These are phyloP conservation scores for Medicago truncatula DNA, from an alignment of 306 rosid genomes.

Conservation along the genomic window DNA sequence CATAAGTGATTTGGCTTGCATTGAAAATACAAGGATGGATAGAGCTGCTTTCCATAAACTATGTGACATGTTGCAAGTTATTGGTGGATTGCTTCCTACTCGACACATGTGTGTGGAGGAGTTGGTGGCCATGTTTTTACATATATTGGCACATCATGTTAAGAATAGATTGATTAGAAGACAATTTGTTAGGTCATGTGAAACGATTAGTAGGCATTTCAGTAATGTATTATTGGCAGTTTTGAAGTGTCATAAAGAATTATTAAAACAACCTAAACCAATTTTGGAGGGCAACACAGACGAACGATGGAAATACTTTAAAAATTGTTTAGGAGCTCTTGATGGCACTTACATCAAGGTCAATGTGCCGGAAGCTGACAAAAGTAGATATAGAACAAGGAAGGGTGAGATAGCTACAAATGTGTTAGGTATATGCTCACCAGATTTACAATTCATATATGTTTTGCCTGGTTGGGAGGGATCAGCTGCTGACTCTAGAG, in stretches of 20 bases:
- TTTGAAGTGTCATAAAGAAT: neutral
- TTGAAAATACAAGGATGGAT: constrained; percentile 6
- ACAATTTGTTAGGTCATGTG: neutral
- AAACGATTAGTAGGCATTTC: neutral
- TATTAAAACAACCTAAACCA: neutral
- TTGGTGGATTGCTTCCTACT: neutral
- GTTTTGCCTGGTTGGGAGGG: neutral
- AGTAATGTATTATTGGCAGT: neutral
- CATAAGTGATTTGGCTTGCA: neutral
- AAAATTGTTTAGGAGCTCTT: neutral
- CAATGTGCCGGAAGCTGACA: neutral
- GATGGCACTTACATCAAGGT: neutral
- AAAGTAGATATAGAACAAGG: neutral
- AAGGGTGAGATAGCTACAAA: constrained; percentile 6
- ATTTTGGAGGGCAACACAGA: neutral
- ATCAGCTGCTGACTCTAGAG: neutral
- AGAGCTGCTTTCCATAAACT: neutral
- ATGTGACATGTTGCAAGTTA: neutral
- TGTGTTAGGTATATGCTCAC: neutral
- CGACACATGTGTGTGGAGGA: constrained; percentile 8
- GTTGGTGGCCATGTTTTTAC: constrained; percentile 1
- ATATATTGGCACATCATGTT: constrained; percentile 1
- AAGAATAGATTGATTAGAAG: neutral
- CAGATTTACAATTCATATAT: neutral
- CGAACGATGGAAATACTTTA: neutral